Evolutionary conservation across 495 filamentous ascomycete genomes (phyloP).

Genomic region (Penicillium paradoxum): DNA sequence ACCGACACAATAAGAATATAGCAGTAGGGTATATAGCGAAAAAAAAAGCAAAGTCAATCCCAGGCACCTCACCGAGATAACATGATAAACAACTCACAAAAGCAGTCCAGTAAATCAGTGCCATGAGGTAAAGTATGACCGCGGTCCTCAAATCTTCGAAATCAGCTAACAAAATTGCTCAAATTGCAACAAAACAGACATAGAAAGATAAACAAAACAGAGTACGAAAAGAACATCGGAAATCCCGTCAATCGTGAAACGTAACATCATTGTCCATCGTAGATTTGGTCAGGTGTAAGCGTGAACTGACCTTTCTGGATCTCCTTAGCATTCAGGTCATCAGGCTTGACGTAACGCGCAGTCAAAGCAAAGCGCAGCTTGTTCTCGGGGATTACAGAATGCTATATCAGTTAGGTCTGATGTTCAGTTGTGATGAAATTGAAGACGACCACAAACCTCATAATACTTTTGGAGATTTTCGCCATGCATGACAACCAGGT

Average conservation of each 20-base stretch:
- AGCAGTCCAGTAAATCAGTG: background rate
- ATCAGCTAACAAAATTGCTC: background rate
- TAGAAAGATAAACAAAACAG: background rate
- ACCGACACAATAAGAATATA: background rate
- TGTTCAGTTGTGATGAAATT: background rate
- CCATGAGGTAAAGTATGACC: background rate
- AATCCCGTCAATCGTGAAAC: background rate
- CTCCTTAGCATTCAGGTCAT: conserved; percentile 16
- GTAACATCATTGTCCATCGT: conserved; percentile 29
- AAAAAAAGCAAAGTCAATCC: background rate
- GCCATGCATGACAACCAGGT: conserved; percentile 81
- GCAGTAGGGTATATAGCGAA: conserved; percentile 8
- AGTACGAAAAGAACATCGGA: background rate
- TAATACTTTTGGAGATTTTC: conserved; percentile 63
- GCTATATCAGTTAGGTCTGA: conserved; percentile 39
- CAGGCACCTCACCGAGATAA: background rate
- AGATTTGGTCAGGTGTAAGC: conserved; percentile 24
- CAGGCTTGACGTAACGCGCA: conserved; percentile 32
- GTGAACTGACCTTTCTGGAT: conserved; percentile 26
- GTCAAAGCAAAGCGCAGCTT: conserved; percentile 62
- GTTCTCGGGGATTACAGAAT: conserved; percentile 52
- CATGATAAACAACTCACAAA: background rate
- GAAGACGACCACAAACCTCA: conserved; percentile 47
- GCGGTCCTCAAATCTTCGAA: background rate
- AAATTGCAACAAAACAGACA: background rate